phyloP scores from a whole-genome alignment of 176 grass and related monocot genomes.

The Ensete glaucum region DNA sequence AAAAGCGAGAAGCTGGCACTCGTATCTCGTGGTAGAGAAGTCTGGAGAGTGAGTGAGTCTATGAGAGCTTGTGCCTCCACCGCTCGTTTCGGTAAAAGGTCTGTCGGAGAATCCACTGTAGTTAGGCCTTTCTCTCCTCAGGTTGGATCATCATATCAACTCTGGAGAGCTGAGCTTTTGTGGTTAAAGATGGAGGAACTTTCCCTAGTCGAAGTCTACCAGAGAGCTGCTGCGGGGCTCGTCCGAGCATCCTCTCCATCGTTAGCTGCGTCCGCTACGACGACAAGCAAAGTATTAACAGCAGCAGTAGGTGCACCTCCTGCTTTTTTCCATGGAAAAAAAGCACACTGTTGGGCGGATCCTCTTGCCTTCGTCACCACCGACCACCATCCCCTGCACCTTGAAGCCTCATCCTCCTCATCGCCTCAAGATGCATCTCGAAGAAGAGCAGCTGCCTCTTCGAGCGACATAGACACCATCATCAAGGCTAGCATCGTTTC shows the following conservation, averaged over 20 bases:
- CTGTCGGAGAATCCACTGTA: neutral
- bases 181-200: conserved; percentile 31
- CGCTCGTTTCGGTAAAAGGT: neutral
- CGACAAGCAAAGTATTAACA: neutral
- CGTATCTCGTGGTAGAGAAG: neutral
- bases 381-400: conserved; percentile 6
- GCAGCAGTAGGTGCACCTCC: neutral
- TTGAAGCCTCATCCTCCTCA: neutral
- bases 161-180: neutral
- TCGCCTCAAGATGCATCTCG: neutral
- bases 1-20: neutral
- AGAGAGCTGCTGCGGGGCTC: neutral
- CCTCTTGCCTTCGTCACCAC: neutral
- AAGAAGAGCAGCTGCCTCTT: neutral
- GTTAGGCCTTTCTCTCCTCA: neutral
- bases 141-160: neutral
- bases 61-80: too few species aligned
- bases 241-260: neutral
- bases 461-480: neutral
- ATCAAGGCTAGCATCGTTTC: conserved; percentile 8
- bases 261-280: neutral
- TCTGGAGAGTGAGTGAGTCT: neutral
- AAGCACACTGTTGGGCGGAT: neutral
- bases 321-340: neutral
- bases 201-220: conserved; percentile 10